Evolutionary conservation across 2,329 filamentous ascomycete genomes (phyloP), one percentile per base, ranked within the genome.

Genomic region (Colletotrichum endophyticum): DNA sequence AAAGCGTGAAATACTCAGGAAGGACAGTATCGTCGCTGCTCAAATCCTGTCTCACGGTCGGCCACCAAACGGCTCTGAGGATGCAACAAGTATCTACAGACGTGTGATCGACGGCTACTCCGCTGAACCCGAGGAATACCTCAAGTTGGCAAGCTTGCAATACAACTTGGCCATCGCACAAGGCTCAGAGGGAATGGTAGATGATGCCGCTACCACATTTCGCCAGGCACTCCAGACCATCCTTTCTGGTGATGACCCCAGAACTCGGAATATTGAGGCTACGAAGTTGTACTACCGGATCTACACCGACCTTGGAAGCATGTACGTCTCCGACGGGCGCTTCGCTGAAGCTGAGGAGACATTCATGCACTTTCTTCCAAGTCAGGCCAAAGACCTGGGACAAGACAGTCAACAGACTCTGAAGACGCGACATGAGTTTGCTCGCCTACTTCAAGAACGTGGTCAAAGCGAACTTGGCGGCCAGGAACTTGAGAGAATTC

Each of bases 231-330:
- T 49, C 0, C 39, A 49, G 19, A 49, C 39, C 0, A 49, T 49
- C 19, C 39, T 49, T 0, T 49, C 19, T 49, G 39, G 39, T 0
- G 39, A 49, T n/a, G 39, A 49, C 19, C 39, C 39, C 0, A 2
- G 2, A n/a, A 6, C 3, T 49, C 39, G 39, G 39, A 6, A 49
- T 0, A n/a, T 49, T 0, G 19, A 49, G 39, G 1, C 39, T 1
- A 49, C 19, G 1, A 49, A 49, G 39, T 49, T 49, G 19, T 49
- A 49, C 0, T 49, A 49, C 1, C 19, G 39, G 19, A 49, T 49
- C 19, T 49, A 49, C 19, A n/a, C 39, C 39, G 39, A 49, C 39
- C 39, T 49, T 49, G 39, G 19, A 12, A 49, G 39, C 39, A 49
- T 49, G 39, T 49, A 49, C 39, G 39, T 49, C 19, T 49, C 39